phyloP scores from a whole-genome alignment of 2,329 filamentous ascomycete species.

The Teratosphaeria zuluensis region DNA sequence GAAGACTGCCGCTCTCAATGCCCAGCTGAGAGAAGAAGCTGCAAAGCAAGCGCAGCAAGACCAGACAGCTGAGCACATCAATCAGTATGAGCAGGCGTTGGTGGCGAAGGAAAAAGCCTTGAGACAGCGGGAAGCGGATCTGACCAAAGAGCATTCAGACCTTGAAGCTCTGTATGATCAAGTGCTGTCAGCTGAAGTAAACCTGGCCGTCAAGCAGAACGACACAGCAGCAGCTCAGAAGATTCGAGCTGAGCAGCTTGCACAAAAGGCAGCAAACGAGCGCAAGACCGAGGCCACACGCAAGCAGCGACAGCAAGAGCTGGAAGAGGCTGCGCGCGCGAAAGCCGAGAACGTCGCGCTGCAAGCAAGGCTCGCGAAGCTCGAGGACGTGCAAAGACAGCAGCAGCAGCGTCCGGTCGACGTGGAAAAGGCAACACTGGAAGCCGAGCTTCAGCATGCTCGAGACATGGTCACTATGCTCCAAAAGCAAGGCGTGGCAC shows the following conservation, averaged over 20 bases:
- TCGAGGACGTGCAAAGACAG: background rate
- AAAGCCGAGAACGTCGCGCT: slow-evolving; percentile 1
- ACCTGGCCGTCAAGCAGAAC: background rate
- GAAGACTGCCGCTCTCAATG: slow-evolving; percentile 1
- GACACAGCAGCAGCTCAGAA: background rate
- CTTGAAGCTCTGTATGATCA: slow-evolving; percentile 2
- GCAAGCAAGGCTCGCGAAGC: background rate
- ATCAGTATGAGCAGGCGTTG: background rate
- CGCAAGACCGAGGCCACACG: slow-evolving; percentile 5
- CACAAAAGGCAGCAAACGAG: slow-evolving; percentile 1
- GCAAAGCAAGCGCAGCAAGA: slow-evolving; percentile 1
- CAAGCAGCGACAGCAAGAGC: slow-evolving; percentile 2
- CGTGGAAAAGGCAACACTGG: slow-evolving; percentile 1
- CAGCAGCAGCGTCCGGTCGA: background rate
- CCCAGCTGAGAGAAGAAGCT: background rate
- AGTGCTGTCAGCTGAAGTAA: slow-evolving; percentile 4
- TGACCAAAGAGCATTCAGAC: slow-evolving; percentile 3
- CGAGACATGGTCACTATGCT: background rate
- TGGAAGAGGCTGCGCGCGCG: background rate
- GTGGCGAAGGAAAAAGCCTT: slow-evolving; percentile 1
- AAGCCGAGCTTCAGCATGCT: slow-evolving; percentile 1
- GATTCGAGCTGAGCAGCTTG: background rate
- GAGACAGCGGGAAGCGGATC: slow-evolving; percentile 2
- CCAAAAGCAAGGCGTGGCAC: background rate
- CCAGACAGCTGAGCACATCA: background rate